Base-by-base conservation (phyloP, 345 rosid species). In the Gossypium sturtianum region DNA sequence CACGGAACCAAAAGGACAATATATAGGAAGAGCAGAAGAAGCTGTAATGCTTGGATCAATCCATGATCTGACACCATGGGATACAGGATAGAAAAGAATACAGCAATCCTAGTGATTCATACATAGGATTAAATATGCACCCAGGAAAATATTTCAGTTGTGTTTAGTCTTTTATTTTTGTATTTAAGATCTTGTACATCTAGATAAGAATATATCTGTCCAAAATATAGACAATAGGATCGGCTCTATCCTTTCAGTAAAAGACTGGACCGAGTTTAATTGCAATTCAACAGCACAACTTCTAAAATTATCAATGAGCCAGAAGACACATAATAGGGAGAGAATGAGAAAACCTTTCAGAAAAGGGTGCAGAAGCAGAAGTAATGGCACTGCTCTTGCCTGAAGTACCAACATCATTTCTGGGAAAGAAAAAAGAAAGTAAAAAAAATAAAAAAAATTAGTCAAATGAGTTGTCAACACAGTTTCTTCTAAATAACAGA, bases 311-410 rank as follows among this genome's bases (percentile, higher is more conserved):
- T 38, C 4, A n/a, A 27, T 59, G 10, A 29, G 54, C 16, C 41
- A 27, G 44, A 72, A 53, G 11, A 76, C 74, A 12, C 48, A 48
- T 51, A 56, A 63, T 69, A 47, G 75, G 64, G 71, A 59, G 2
- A 22, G 54, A 68, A 20, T 1, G 71, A 48, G 41, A 47, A 49
- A 76, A 94, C 98, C 98, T 93, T 74, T 89, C 94, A 69, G 94
- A 92, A 44, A 82, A 66, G 13, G 97, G 86, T 65, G 83, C 89
- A 74, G 85, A 75, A 44, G 89, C 80, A 80, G 95, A 84, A 70
- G 89, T 65, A 22, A 93, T 53, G 19, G 96, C 82, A 74, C 83
- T 86, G 82, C 89, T 86, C 86, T 85, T 93, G 53, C 97, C 87
- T 2, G 87, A 73, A 74, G 73, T 73, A 71, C 91, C 90, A 72